phyloP scores from a whole-genome alignment of 352 stramenopile species.

The Phytopythium chamaehyphon region DNA sequence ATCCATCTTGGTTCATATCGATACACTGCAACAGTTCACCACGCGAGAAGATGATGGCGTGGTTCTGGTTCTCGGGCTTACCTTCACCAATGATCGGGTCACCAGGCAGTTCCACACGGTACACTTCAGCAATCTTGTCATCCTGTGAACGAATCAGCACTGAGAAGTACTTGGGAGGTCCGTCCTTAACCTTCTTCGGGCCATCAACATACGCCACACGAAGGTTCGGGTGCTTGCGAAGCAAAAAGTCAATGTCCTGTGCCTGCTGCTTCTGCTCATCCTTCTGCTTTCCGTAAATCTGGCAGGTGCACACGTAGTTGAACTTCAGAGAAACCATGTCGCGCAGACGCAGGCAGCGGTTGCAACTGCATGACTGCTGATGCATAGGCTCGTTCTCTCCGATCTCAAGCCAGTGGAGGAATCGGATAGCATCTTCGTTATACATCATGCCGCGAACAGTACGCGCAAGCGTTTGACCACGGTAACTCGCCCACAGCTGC shows the following conservation, averaged over 20 bases:
- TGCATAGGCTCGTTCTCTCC: slow-evolving; percentile 87
- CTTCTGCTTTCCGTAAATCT: slow-evolving; percentile 87
- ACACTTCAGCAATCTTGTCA: slow-evolving; percentile 79
- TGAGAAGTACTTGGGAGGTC: slow-evolving; percentile 79
- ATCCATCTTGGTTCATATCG: slow-evolving; percentile 89
- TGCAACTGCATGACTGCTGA: slow-evolving; percentile 67
- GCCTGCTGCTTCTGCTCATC: slow-evolving; percentile 81
- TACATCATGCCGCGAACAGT: slow-evolving; percentile 89
- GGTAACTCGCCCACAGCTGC: slow-evolving; percentile 80
- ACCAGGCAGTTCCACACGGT: slow-evolving; percentile 77
- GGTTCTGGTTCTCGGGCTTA: slow-evolving; percentile 89
- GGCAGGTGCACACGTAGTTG: slow-evolving; percentile 86
- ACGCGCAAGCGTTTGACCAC: slow-evolving; percentile 79
- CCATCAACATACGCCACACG: slow-evolving; percentile 83
- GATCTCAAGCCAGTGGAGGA: slow-evolving; percentile 88
- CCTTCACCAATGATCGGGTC: slow-evolving; percentile 86
- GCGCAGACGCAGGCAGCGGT: slow-evolving; percentile 79
- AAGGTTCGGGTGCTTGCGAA: slow-evolving; percentile 75
- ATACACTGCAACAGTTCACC: slow-evolving; percentile 87
- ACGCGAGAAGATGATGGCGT: slow-evolving; percentile 84
- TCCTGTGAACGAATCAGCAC: slow-evolving; percentile 69
- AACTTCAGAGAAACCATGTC: slow-evolving; percentile 88
- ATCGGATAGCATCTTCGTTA: slow-evolving; percentile 82
- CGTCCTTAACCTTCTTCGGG: slow-evolving; percentile 86
- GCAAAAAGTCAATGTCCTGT: slow-evolving; percentile 68